Percentiles rank a stretch among this genome's conserved stretches.
Evolutionary conservation across 2,329 filamentous ascomycete genomes (phyloP).

Genomic region (Colletotrichum plurivorum): DNA sequence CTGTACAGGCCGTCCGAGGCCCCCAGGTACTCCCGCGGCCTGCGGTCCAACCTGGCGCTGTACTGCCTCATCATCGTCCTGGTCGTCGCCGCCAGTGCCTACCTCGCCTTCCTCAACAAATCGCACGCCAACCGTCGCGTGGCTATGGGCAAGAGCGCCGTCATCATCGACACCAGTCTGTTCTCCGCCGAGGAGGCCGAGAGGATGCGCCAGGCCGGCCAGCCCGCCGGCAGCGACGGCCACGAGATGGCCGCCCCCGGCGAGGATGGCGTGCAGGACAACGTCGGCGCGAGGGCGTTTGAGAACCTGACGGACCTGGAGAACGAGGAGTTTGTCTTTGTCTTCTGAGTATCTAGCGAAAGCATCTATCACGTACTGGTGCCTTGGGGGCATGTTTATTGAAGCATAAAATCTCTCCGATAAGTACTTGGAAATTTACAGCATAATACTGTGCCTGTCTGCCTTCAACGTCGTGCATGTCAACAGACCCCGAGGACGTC

Average conservation of each 20-base stretch:
- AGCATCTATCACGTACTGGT: too few species aligned
- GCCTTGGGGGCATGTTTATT: too few species aligned
- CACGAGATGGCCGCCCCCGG: constrained; percentile 43
- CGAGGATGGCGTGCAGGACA: constrained; percentile 43
- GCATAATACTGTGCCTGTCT: too few species aligned
- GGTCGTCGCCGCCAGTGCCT: constrained; percentile 51
- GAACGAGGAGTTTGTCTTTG: constrained; percentile 76
- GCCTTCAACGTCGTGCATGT: too few species aligned
- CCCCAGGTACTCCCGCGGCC: constrained; percentile 69
- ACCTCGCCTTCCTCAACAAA: constrained; percentile 64
- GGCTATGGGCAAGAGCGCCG: constrained; percentile 56
- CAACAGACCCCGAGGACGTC: too few species aligned
- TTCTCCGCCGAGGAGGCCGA: constrained; percentile 60
- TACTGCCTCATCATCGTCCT: constrained; percentile 70
- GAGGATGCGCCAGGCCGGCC: constrained; percentile 48
- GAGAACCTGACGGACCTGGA: constrained; percentile 72
- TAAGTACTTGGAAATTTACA: too few species aligned
- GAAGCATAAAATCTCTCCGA: too few species aligned
- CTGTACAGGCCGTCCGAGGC: constrained; percentile 72
- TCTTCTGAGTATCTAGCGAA: constrained; percentile 50
- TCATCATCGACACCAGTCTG: constrained; percentile 73
- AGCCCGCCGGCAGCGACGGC: constrained; percentile 41
- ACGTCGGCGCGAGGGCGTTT: constrained; percentile 62
- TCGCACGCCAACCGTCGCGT: constrained; percentile 54
- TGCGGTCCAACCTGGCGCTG: constrained; percentile 71